phyloP scores from a whole-genome alignment of 2,329 filamentous ascomycete genomes.

The Dothistroma pini region DNA sequence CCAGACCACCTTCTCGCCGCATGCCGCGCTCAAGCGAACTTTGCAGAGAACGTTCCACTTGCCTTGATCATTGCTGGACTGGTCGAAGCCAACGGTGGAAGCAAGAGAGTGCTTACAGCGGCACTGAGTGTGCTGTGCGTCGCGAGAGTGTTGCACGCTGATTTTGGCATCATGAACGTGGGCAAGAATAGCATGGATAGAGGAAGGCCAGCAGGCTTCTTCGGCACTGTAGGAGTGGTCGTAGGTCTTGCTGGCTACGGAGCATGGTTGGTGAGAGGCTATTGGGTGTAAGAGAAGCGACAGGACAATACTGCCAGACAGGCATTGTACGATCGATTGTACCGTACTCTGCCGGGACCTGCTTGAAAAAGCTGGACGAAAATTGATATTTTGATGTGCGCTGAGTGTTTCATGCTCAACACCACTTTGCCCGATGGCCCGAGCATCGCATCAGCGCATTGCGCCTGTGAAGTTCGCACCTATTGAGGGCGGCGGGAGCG shows the following conservation, averaged over 20 bases:
- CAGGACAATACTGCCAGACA: not conserved
- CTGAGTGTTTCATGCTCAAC: no score
- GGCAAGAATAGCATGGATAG: conserved; percentile 5
- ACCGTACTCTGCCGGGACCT: not conserved
- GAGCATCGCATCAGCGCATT: no score
- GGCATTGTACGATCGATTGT: not conserved
- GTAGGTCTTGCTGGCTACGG: conserved; percentile 14
- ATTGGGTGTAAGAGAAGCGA: conserved; percentile 11
- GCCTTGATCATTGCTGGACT: conserved; percentile 15
- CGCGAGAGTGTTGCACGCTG: conserved; percentile 13
- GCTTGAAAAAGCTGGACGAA: not conserved
- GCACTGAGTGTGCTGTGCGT: conserved; percentile 10
- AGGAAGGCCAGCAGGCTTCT: conserved; percentile 16
- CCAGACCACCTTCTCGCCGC: conserved; percentile 11
- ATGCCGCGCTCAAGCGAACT: conserved; percentile 17
- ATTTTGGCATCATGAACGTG: conserved; percentile 10
- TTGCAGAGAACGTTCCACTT: conserved; percentile 19
- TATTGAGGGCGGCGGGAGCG: no score
- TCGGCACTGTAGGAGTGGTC: conserved; percentile 8
- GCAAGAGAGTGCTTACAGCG: conserved; percentile 9
- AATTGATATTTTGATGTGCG: no score
- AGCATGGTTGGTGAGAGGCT: conserved; percentile 10
- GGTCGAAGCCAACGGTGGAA: conserved; percentile 14
- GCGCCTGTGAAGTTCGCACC: no score
- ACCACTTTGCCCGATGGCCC: no score